Conservation (phyloP, 345 rosid genomes). For the Populus pruinosa region DNA sequence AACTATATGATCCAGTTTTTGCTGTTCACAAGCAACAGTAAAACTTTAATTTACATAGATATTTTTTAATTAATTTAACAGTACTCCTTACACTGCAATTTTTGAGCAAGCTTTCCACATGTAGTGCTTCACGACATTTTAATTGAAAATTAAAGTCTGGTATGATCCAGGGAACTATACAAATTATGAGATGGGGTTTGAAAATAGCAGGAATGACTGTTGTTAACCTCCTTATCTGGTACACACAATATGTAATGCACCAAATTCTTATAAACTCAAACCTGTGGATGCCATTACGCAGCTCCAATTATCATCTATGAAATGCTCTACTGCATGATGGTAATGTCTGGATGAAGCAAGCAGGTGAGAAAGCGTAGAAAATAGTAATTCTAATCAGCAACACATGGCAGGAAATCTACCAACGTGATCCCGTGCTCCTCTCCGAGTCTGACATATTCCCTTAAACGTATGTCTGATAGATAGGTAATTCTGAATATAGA, state of each 20-base stretch:
- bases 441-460: neutral
- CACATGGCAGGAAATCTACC: neutral
- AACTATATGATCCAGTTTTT: neutral
- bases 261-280: neutral
- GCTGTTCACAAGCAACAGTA: neutral
- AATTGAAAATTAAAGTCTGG: neutral
- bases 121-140: neutral
- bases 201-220: neutral
- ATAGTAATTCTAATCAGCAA: neutral
- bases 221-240: neutral
- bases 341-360: neutral
- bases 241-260: neutral
- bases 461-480: neutral
- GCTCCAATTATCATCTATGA: neutral
- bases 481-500: neutral
- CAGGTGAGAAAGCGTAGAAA: neutral
- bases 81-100: neutral
- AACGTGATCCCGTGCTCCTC: neutral
- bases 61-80: no score
- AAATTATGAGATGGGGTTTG: neutral
- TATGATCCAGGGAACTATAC: neutral
- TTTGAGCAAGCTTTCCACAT: neutral
- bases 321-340: neutral
- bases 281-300: neutral
- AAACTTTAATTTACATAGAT: neutral